Percentiles rank a stretch among this genome's conserved stretches.
These are phyloP conservation scores for Wickerhamiella allomyrinae DNA, from an alignment of 805 yeast genomes.

Conservation along the genomic window DNA sequence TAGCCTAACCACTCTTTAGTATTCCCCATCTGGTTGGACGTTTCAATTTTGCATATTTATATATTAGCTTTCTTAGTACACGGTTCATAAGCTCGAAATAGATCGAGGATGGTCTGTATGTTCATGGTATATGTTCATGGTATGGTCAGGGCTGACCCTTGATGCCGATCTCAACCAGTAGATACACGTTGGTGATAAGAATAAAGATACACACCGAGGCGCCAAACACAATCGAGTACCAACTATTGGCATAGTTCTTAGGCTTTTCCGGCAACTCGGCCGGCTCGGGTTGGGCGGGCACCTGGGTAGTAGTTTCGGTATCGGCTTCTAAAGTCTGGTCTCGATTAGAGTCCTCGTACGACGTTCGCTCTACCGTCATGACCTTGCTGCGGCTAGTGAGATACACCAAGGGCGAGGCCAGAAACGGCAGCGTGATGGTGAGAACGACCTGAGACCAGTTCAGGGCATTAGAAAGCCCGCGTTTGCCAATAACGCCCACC, in stretches of 20 bases:
- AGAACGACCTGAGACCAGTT: slow-evolving; percentile 79
- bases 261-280: slow-evolving; percentile 1
- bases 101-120: too few relatives aligned
- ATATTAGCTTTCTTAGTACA: too few relatives aligned
- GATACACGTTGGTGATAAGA: slow-evolving; percentile 54
- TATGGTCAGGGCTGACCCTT: slow-evolving; percentile 7
- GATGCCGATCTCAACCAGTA: slow-evolving; percentile 34
- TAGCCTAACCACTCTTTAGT: too few relatives aligned
- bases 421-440: slow-evolving; percentile 68
- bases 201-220: slow-evolving; percentile 56
- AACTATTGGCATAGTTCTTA: slow-evolving; percentile 36
- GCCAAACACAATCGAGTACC: slow-evolving; percentile 40
- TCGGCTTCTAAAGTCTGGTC: background rate
- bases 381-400: slow-evolving; percentile 57
- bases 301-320: background rate
- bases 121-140: too few relatives aligned
- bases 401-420: slow-evolving; percentile 72
- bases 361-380: slow-evolving; percentile 34
- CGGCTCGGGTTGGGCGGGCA: background rate
- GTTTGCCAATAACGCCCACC: slow-evolving; percentile 54
- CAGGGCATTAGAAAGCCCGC: slow-evolving; percentile 56
- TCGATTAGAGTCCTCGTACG: slow-evolving; percentile 7
- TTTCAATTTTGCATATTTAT: too few relatives aligned
- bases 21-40: too few relatives aligned
- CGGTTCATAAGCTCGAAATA: too few relatives aligned